Percentiles rank a stretch among this genome's conserved stretches.
phyloP scores from a whole-genome alignment of 2,329 filamentous ascomycete genomes.

The Aspergillus sergii region DNA sequence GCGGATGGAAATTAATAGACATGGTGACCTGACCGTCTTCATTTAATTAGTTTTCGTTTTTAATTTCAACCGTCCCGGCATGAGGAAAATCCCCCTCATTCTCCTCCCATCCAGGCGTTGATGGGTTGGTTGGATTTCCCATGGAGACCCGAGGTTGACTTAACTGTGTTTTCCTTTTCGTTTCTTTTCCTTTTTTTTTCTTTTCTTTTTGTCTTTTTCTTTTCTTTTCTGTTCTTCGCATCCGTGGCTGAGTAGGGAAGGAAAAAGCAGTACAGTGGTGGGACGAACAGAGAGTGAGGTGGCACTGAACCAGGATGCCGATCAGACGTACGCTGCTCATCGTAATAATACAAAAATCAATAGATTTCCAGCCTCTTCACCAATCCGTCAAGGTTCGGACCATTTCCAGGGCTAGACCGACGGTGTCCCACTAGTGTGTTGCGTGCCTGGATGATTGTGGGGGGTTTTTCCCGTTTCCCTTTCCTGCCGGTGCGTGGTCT shows the following conservation, averaged over 20 bases:
- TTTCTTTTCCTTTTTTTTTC: no score
- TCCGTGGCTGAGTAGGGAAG: not conserved
- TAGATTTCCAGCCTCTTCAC: not conserved
- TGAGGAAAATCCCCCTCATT: not conserved
- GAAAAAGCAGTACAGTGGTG: not conserved
- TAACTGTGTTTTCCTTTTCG: not conserved
- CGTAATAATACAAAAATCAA: slow-evolving; percentile 12
- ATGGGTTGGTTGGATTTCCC: no score
- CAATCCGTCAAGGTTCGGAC: slow-evolving; percentile 25
- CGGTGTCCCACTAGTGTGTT: slow-evolving; percentile 23
- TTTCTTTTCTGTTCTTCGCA: not conserved
- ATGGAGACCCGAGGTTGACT: not conserved
- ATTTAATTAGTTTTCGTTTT: not conserved
- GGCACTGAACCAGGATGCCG: not conserved
- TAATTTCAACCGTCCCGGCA: not conserved
- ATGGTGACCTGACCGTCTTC: not conserved
- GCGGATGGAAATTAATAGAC: not conserved
- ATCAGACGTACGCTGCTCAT: slow-evolving; percentile 19
- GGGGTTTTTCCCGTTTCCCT: not conserved
- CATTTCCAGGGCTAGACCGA: slow-evolving; percentile 28
- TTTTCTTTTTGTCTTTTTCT: no score
- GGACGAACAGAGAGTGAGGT: not conserved
- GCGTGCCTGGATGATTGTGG: slow-evolving; percentile 23
- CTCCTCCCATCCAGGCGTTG: no score
- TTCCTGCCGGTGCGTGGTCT: slow-evolving; percentile 21